Evolutionary conservation across 257 asterid genomes (phyloP).

Genomic region (Salvia rosmarinus): DNA sequence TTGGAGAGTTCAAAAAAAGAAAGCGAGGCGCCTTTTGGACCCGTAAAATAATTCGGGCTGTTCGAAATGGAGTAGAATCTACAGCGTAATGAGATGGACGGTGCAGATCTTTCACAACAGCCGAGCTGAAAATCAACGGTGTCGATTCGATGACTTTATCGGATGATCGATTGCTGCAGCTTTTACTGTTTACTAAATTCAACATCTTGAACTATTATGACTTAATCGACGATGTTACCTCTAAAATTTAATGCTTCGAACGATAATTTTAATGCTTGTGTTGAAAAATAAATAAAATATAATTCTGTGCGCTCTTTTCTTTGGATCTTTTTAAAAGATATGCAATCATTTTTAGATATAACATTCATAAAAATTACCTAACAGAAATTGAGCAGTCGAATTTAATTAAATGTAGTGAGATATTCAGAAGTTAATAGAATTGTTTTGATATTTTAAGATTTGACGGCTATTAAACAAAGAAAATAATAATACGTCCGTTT

Average conservation of each 20-base stretch:
- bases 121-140: conserved; percentile 30
- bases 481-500: no score
- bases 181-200: conserved; percentile 3
- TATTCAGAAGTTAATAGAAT: no score
- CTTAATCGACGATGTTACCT: neutral
- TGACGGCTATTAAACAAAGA: no score
- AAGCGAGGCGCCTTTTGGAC: conserved; percentile 42
- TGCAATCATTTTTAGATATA: neutral
- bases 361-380: neutral
- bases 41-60: conserved; percentile 34
- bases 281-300: no score
- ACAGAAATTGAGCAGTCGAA: no score
- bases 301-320: neutral
- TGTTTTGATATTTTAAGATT: no score
- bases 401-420: neutral
- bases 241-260: neutral
- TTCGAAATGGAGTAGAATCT: conserved; percentile 34
- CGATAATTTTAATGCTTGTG: neutral
- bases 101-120: neutral
- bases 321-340: neutral
- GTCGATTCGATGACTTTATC: conserved; percentile 20
- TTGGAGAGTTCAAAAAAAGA: conserved; percentile 31
- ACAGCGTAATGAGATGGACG: conserved; percentile 32
- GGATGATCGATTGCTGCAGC: neutral
- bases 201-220: neutral